Evolutionary conservation across 306 rosid species (phyloP).

Genomic region (Oemleria cerasiformis): DNA sequence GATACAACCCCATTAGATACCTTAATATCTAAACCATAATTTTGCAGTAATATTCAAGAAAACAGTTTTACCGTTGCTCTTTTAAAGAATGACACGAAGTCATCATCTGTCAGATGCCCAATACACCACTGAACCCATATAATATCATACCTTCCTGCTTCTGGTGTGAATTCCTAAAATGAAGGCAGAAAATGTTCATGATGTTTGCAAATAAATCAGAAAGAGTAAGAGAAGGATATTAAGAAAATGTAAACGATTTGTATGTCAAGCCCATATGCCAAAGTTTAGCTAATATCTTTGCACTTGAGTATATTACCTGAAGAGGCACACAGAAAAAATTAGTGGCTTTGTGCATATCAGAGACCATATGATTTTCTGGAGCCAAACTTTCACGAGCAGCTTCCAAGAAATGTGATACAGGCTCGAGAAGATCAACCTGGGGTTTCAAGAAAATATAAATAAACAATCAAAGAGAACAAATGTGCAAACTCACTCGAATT

Average conservation of each 20-base stretch:
- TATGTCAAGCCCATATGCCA: not conserved
- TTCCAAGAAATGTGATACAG: constrained; percentile 89
- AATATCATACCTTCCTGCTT: constrained; percentile 76
- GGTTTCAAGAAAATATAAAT: constrained; percentile 25
- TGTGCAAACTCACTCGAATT: not conserved
- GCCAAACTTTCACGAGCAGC: constrained; percentile 74
- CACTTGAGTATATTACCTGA: constrained; percentile 53
- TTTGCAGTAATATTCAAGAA: constrained; percentile 17
- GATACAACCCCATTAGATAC: not conserved
- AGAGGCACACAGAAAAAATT: constrained; percentile 85
- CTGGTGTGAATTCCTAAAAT: constrained; percentile 83
- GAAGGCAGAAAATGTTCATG: constrained; percentile 22
- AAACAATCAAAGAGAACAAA: constrained; percentile 14
- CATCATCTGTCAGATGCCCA: constrained; percentile 97
- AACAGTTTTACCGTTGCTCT: constrained; percentile 68
- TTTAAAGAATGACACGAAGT: constrained; percentile 75
- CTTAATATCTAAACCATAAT: not conserved
- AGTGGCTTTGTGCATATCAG: constrained; percentile 62
- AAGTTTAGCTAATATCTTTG: not conserved
- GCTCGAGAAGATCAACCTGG: constrained; percentile 98
- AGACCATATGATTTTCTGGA: constrained; percentile 42
- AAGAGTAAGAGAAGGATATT: not conserved
- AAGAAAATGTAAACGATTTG: not conserved
- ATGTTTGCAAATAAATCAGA: not conserved
- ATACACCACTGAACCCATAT: constrained; percentile 99